A percentile compares a stretch with the other conserved stretches of the same genome.
phyloP scores from a whole-genome alignment of 352 stramenopile genomes.

The Globisporangium nunn region DNA sequence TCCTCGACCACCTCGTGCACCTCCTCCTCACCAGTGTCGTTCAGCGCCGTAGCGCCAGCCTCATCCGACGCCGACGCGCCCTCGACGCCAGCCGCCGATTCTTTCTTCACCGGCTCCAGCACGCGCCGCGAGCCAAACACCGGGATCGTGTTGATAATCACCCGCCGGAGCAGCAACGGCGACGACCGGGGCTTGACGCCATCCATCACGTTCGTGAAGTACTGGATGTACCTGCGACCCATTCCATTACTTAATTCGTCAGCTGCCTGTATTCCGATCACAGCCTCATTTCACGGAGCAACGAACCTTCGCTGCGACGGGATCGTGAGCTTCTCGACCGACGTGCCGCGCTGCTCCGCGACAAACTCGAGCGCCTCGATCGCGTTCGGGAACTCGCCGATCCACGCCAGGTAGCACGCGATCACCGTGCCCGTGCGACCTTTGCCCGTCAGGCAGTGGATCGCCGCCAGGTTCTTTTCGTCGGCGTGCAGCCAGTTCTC shows the following conservation, averaged over 20 bases:
- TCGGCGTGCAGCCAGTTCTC: conserved; percentile 96
- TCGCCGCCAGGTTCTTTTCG: conserved; percentile 91
- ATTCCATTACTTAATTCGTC: neutral
- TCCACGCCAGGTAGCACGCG: conserved; percentile 95
- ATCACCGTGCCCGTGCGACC: conserved; percentile 92
- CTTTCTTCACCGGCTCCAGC: conserved; percentile 47
- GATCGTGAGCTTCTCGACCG: conserved; percentile 93
- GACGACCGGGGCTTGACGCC: conserved; percentile 91
- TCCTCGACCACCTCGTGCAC: conserved; percentile 62
- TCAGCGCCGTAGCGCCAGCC: conserved; percentile 17
- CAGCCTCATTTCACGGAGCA: neutral
- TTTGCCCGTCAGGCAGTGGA: conserved; percentile 97
- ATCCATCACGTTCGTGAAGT: conserved; percentile 98
- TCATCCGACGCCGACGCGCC: conserved; percentile 10
- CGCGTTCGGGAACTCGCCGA: conserved; percentile 87
- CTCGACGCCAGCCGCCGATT: conserved; percentile 17
- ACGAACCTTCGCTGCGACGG: conserved; percentile 89
- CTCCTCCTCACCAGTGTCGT: conserved; percentile 22
- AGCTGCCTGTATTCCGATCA: no score
- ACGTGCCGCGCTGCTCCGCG: conserved; percentile 77
- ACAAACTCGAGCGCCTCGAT: conserved; percentile 93
- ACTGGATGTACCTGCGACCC: conserved; percentile 90
- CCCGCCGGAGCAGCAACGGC: conserved; percentile 90
- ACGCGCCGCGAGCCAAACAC: conserved; percentile 71
- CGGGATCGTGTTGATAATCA: conserved; percentile 95